phyloP scores from a whole-genome alignment of 441 rosid genomes.

The Populus hybrid region DNA sequence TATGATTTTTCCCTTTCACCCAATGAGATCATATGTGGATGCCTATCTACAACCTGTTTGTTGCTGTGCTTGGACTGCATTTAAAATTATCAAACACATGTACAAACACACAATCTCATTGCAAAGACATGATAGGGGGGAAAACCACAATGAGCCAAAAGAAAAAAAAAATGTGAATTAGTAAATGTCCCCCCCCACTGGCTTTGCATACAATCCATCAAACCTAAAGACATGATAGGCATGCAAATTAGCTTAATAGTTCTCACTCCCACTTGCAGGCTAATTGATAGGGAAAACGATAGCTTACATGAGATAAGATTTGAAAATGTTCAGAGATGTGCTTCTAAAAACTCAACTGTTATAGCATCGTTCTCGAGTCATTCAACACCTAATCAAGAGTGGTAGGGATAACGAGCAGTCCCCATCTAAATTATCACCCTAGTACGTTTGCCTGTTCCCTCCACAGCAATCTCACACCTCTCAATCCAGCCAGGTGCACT shows the following conservation, averaged over 20 bases:
- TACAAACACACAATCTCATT: neutral
- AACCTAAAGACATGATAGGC: neutral
- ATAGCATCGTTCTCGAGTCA: constrained; percentile 21
- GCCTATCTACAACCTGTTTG: neutral
- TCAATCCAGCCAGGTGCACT: neutral
- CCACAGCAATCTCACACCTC: constrained; percentile 6
- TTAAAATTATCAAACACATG: neutral
- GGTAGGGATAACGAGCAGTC: neutral
- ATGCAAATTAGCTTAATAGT: neutral
- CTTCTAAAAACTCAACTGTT: constrained; percentile 11
- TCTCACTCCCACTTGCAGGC: neutral
- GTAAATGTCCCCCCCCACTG: neutral
- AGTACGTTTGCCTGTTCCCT: constrained; percentile 14
- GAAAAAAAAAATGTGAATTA: neutral
- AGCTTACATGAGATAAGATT: neutral
- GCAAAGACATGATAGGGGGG: neutral
- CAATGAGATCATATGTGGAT: neutral
- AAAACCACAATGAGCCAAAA: neutral
- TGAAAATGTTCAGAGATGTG: neutral
- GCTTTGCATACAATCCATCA: neutral
- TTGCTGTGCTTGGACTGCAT: neutral
- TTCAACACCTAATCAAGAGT: neutral
- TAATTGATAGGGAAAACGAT: neutral
- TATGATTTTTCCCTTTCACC: neutral
- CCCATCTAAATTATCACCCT: constrained; percentile 4